Conservation (phyloP, 352 stramenopile genomes). For the Pythium rishiriense region DNA sequence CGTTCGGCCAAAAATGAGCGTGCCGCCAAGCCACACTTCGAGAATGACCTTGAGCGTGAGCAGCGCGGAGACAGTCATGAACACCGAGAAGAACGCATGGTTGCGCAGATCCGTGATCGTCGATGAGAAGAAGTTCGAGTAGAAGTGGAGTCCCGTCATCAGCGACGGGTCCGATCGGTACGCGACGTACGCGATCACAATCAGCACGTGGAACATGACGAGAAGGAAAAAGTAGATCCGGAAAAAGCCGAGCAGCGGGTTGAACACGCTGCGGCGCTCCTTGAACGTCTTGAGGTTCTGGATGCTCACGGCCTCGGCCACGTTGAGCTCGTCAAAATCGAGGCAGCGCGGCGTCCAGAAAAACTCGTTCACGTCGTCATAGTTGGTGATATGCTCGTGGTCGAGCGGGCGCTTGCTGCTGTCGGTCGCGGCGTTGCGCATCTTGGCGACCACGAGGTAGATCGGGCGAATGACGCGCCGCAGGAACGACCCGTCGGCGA, state of each 20-base stretch:
- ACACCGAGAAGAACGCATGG: constrained; percentile 76
- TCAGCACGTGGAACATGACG: constrained; percentile 76
- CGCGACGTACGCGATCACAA: constrained; percentile 81
- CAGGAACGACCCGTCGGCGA: constrained; percentile 72
- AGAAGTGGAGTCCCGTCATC: constrained; percentile 65
- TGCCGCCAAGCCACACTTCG: constrained; percentile 82
- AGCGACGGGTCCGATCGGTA: constrained; percentile 63
- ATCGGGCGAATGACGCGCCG: constrained; percentile 70
- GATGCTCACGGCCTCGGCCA: constrained; percentile 68
- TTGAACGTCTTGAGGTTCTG: constrained; percentile 86
- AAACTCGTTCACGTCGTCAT: constrained; percentile 91
- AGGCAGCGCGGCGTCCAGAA: constrained; percentile 82
- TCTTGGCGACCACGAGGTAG: constrained; percentile 79
- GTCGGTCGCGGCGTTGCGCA: constrained; percentile 41
- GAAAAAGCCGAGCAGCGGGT: constrained; percentile 81
- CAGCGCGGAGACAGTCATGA: constrained; percentile 63
- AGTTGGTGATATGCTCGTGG: constrained; percentile 89
- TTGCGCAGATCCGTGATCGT: constrained; percentile 70
- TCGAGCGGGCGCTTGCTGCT: constrained; percentile 39
- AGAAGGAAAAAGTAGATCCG: constrained; percentile 88
- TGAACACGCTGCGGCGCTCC: constrained; percentile 80
- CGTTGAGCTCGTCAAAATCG: constrained; percentile 81
- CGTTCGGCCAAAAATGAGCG: constrained; percentile 59
- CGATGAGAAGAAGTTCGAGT: constrained; percentile 68
- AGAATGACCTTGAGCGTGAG: constrained; percentile 72